phyloP scores from a whole-genome alignment of 805 yeast genomes.

The Wickerhamomyces queroliae region DNA sequence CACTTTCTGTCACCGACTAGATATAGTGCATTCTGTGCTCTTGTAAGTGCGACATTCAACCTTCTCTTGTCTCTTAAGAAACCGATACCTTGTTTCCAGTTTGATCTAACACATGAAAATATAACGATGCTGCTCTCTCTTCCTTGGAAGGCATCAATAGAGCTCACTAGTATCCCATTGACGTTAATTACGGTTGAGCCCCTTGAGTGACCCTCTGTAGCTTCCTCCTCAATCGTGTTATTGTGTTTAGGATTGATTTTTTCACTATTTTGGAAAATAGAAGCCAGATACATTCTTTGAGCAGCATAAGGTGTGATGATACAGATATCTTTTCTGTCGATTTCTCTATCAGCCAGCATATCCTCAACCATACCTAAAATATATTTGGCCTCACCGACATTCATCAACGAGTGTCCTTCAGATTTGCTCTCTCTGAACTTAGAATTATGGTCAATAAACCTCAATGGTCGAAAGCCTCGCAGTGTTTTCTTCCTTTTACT shows the following conservation, averaged over 20 bases:
- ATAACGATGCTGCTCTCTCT: slow-evolving; percentile 76
- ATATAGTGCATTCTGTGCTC: slow-evolving; percentile 58
- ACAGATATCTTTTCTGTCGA: slow-evolving; percentile 48
- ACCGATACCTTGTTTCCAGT: slow-evolving; percentile 45
- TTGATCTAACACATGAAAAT: slow-evolving; percentile 70
- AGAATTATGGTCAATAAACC: slow-evolving; percentile 53
- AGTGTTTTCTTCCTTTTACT: slow-evolving; percentile 41
- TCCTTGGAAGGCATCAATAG: slow-evolving; percentile 87
- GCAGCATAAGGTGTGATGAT: slow-evolving; percentile 72
- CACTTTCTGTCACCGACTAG: slow-evolving; percentile 56
- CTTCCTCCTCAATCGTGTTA: slow-evolving; percentile 45
- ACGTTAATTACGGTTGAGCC: slow-evolving; percentile 24
- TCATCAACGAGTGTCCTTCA: slow-evolving; percentile 55
- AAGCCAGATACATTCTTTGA: slow-evolving; percentile 59
- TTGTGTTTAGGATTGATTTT: slow-evolving; percentile 49
- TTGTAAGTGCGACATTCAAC: slow-evolving; percentile 66
- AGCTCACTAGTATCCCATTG: slow-evolving; percentile 39
- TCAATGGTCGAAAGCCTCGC: slow-evolving; percentile 48
- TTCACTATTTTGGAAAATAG: slow-evolving; percentile 39
- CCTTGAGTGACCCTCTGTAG: slow-evolving; percentile 50
- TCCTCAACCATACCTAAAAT: slow-evolving; percentile 41
- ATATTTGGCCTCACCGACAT: slow-evolving; percentile 44
- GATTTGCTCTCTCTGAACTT: slow-evolving; percentile 40
- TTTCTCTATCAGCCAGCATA: slow-evolving; percentile 48
- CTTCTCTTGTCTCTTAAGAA: slow-evolving; percentile 57